Evolutionary conservation across 2,329 filamentous ascomycete species (phyloP).

Genomic region (Scedosporium apiospermum): DNA sequence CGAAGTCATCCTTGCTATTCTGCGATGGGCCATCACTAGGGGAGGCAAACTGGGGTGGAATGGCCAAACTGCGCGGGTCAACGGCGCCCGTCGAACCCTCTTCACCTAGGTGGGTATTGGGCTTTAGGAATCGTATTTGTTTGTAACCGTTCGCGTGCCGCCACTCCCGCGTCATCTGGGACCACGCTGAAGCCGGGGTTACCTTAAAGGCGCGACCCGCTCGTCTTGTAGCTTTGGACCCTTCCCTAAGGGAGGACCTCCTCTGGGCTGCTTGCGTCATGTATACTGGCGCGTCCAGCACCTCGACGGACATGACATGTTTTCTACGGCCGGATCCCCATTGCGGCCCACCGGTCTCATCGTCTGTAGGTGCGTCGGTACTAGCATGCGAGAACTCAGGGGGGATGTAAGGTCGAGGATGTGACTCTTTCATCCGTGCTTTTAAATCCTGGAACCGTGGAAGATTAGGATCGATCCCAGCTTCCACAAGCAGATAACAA

Average conservation of each 20-base stretch:
- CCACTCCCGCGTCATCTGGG: neutral
- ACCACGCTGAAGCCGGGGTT: neutral
- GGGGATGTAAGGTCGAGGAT: slow-evolving; percentile 30
- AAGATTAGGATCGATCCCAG: slow-evolving; percentile 30
- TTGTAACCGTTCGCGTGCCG: neutral
- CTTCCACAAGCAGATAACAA: slow-evolving; percentile 33
- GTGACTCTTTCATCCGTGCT: slow-evolving; percentile 34
- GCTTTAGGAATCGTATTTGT: slow-evolving; percentile 27
- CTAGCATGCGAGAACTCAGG: slow-evolving; percentile 6
- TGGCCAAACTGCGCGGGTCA: neutral
- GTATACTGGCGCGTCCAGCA: slow-evolving; percentile 43
- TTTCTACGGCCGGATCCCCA: slow-evolving; percentile 19
- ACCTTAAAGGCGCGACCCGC: neutral
- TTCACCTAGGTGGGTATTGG: slow-evolving; percentile 29
- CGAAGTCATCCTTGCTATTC: neutral
- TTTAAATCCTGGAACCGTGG: slow-evolving; percentile 32
- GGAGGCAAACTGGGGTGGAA: neutral
- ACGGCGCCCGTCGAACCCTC: slow-evolving; percentile 9
- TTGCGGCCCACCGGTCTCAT: slow-evolving; percentile 7
- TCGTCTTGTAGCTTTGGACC: neutral
- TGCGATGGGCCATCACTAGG: neutral
- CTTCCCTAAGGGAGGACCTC: neutral
- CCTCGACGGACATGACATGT: slow-evolving; percentile 33
- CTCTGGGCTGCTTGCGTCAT: slow-evolving; percentile 19
- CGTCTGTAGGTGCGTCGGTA: neutral